phyloP scores from a whole-genome alignment of 441 rosid genomes.

The Eutrema salsugineum region DNA sequence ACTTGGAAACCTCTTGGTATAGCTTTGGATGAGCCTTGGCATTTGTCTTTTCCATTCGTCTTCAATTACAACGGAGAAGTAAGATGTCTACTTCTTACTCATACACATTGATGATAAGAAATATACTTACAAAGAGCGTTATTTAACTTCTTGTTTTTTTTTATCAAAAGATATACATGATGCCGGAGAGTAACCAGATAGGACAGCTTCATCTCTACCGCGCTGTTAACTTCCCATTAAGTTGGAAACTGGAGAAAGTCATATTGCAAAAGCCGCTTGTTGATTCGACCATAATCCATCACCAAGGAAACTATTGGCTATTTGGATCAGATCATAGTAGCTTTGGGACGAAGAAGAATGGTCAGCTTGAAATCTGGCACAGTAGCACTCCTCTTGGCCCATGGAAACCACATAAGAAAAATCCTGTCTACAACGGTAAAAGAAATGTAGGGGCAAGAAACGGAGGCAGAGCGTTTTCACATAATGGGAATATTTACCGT shows the following conservation, averaged over 20 bases:
- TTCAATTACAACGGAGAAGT: slow-evolving; percentile 75
- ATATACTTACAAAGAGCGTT: neutral
- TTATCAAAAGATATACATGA: slow-evolving; percentile 72
- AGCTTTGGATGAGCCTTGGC: slow-evolving; percentile 96
- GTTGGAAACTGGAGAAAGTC: slow-evolving; percentile 71
- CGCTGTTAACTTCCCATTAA: slow-evolving; percentile 71
- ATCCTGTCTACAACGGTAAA: slow-evolving; percentile 68
- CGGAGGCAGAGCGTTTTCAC: slow-evolving; percentile 82
- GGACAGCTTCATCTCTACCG: slow-evolving; percentile 83
- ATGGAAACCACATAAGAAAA: slow-evolving; percentile 87
- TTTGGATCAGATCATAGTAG: slow-evolving; percentile 88
- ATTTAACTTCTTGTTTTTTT: neutral
- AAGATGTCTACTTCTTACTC: slow-evolving; percentile 27
- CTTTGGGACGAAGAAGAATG: slow-evolving; percentile 62
- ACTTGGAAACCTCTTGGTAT: slow-evolving; percentile 92
- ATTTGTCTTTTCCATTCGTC: slow-evolving; percentile 88
- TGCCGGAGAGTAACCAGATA: slow-evolving; percentile 79
- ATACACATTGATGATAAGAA: neutral
- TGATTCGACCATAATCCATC: slow-evolving; percentile 61
- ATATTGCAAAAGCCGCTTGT: slow-evolving; percentile 73
- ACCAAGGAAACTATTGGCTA: slow-evolving; percentile 67
- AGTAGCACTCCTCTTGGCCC: slow-evolving; percentile 86
- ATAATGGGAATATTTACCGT: slow-evolving; percentile 76
- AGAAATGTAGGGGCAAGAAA: slow-evolving; percentile 79
- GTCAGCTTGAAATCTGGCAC: slow-evolving; percentile 87